Evolutionary conservation across 495 filamentous ascomycete species (phyloP).

Genomic region (Tuber brumale): DNA sequence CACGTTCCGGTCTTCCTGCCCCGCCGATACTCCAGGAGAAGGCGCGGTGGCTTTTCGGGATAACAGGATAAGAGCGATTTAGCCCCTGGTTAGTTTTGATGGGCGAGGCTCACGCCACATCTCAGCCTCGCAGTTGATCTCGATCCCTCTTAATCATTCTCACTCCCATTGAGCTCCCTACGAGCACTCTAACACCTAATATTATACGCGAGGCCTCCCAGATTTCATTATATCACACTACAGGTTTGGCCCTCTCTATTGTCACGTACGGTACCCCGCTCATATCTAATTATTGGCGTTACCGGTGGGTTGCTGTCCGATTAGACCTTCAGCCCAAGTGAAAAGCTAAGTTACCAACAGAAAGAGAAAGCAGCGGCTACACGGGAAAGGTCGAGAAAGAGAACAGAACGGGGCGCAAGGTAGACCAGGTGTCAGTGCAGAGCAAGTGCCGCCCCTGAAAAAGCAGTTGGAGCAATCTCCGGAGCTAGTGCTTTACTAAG

Average conservation of each 20-base stretch:
- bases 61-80: too few species aligned
- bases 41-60: too few species aligned
- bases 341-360: background rate
- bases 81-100: background rate
- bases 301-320: background rate
- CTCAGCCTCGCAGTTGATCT: background rate
- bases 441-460: background rate
- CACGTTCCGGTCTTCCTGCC: too few species aligned
- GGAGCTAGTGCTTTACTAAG: background rate
- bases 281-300: background rate
- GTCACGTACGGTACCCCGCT: background rate
- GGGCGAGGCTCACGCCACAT: background rate
- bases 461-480: background rate
- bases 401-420: background rate
- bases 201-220: background rate
- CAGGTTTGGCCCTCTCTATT: background rate
- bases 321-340: background rate
- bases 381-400: background rate
- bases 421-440: background rate
- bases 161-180: background rate
- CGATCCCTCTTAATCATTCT: background rate
- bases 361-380: background rate
- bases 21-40: too few species aligned
- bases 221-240: background rate
- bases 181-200: background rate